Evolutionary conservation across 768 basidiomycete species (phyloP), one percentile per base, ranked within the genome.

Genomic region (Pleurotus tuber-regium): DNA sequence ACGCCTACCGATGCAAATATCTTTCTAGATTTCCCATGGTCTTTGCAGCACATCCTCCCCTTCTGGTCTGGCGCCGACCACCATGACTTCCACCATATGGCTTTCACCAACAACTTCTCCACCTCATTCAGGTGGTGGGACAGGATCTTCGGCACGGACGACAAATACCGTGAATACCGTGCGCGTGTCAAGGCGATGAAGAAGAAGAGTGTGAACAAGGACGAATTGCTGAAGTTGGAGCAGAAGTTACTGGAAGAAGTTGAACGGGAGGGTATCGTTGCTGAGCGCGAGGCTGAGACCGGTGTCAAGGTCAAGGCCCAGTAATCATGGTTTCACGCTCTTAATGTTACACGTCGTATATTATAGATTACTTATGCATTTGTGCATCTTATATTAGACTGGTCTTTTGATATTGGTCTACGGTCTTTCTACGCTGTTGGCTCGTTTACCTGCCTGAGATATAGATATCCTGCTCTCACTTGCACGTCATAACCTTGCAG

Each of bases 51-150:
- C 73, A 84, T 92, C 58, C 54, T 98, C 26, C 94, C 94, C 2
- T 90, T 98, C 79, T 98, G 95, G 95, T 88, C 90, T 5, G 95
- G 96, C 31, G 94, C 94, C 0, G 96, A 98, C 61, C 92, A 96
- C 71, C 95, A 97, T 66, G 95, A 98, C 64, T 98, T 93, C 83
- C 96, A 98, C 70, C 96, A 99, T 72, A 90, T 93, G 89, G 86
- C 89, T 3, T 96, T 94, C 76, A 83, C 83, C 43, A 93, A 94
- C 76, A 95, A 95, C 76, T 96, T 80, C 66, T 89, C 91, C 7
- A 95, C 93, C 5, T 90, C 87, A 18, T 97, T 97, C 84, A 83
- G 93, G 33, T 96, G 91, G 87, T 92, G 89, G 68, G 96, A 98
- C 68, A 78, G 79, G 54, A 69, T 92, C 58, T 86, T 90, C 62